Evolutionary conservation across 805 yeast species (phyloP).

Genomic region (Wickerhamomyces xylosicus): DNA sequence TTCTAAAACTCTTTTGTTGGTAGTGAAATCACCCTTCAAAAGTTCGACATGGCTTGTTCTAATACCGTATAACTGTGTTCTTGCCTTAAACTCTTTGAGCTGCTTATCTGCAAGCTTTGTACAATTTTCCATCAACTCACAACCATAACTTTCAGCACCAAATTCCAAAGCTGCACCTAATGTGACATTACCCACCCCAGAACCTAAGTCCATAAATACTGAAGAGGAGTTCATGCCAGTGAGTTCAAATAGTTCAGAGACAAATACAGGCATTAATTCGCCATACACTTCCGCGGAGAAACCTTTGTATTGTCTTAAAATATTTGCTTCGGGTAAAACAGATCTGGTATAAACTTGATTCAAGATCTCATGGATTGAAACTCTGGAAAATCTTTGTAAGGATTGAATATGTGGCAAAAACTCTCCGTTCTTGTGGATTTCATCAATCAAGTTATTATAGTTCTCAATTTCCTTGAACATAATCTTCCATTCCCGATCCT

Average conservation of each 20-base stretch:
- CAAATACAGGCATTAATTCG: conserved; percentile 71
- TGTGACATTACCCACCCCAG: conserved; percentile 90
- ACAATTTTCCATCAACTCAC: conserved; percentile 83
- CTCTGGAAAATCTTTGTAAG: conserved; percentile 24
- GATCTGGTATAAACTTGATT: conserved; percentile 67
- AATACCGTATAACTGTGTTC: conserved; percentile 58
- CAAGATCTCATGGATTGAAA: conserved; percentile 55
- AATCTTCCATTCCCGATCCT: conserved; percentile 18
- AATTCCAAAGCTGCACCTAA: conserved; percentile 82
- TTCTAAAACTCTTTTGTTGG: conserved; percentile 42
- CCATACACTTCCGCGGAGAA: conserved; percentile 90
- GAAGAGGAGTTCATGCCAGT: conserved; percentile 43
- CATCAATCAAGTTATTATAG: conserved; percentile 31
- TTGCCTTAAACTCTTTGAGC: conserved; percentile 40
- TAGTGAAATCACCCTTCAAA: conserved; percentile 58
- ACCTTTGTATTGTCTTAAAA: conserved; percentile 64
- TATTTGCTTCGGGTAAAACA: conserved; percentile 63
- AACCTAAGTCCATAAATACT: conserved; percentile 77
- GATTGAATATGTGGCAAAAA: conserved; percentile 22
- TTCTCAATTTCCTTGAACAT: conserved; percentile 26
- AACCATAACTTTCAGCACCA: conserved; percentile 80
- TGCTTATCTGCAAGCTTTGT: conserved; percentile 59
- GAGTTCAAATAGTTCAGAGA: conserved; percentile 52
- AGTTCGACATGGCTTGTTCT: conserved; percentile 44
- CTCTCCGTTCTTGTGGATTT: conserved; percentile 23